These are phyloP conservation scores for Thamnidium elegans DNA, from an alignment of 192 early-diverging fungal genomes.

Conservation along the genomic window DNA sequence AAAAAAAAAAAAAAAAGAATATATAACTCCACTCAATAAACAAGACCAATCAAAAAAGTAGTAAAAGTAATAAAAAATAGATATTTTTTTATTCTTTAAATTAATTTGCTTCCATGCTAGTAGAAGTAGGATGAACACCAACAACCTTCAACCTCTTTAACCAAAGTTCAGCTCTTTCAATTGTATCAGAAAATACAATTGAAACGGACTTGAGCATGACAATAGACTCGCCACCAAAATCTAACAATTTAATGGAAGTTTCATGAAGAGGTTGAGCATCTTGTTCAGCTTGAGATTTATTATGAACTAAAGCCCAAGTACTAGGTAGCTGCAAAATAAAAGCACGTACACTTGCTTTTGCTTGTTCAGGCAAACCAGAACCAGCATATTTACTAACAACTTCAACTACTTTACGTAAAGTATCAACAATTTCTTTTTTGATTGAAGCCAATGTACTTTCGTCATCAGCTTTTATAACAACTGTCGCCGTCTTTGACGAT, in stretches of 20 bases:
- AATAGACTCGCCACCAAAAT: slow-evolving; percentile 66
- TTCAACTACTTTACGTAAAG: slow-evolving; percentile 81
- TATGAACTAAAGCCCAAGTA: slow-evolving; percentile 62
- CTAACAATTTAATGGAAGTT: slow-evolving; percentile 47
- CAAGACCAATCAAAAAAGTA: slow-evolving; percentile 1
- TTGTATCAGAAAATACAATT: slow-evolving; percentile 64
- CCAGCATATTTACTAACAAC: slow-evolving; percentile 86
- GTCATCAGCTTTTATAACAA: too few relatives aligned
- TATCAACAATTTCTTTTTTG: slow-evolving; percentile 79
- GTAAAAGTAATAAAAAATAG: not conserved
- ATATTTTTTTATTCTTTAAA: not conserved
- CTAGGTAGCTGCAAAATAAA: slow-evolving; percentile 83
- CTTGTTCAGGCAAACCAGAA: slow-evolving; percentile 77
- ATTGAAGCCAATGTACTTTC: slow-evolving; percentile 48
- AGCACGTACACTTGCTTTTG: slow-evolving; percentile 74
- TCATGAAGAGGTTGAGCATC: slow-evolving; percentile 23
- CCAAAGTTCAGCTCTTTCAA: slow-evolving; percentile 64
- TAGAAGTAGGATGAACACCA: slow-evolving; percentile 4
- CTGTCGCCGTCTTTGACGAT: not conserved
- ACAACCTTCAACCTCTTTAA: slow-evolving; percentile 46
- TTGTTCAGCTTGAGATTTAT: slow-evolving; percentile 19
- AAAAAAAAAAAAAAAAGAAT: slow-evolving; percentile 18
- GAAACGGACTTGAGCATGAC: slow-evolving; percentile 66
- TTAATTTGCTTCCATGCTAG: slow-evolving; percentile 6
- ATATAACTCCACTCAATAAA: not conserved